Evolutionary conservation across 148 eudicot species (phyloP).

Genomic region (Camellia japonica): DNA sequence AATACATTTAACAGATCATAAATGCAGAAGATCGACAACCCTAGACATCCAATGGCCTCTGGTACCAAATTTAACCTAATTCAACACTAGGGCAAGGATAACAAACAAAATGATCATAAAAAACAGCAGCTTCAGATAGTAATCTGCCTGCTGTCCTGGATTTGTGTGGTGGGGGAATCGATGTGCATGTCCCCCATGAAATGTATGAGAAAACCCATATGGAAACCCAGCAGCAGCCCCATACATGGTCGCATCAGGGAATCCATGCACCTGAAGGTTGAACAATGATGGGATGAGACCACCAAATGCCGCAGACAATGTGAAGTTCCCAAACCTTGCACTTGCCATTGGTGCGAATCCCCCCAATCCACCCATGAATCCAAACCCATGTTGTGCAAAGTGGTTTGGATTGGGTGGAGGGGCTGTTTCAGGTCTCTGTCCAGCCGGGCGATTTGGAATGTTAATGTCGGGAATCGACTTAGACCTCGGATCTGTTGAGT

Average conservation of each 20-base stretch:
- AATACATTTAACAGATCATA: constrained; percentile 8
- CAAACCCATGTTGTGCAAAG: constrained; percentile 57
- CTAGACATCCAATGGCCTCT: neutral
- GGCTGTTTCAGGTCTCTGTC: constrained; percentile 57
- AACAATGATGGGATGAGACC: constrained; percentile 63
- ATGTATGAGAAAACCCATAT: constrained; percentile 29
- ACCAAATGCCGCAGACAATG: constrained; percentile 46
- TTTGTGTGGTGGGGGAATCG: constrained; percentile 29
- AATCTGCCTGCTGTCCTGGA: constrained; percentile 40
- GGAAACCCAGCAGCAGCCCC: constrained; percentile 41
- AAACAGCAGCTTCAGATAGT: constrained; percentile 34
- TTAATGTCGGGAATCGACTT: constrained; percentile 38
- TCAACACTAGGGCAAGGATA: constrained; percentile 34
- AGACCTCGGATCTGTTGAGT: constrained; percentile 47
- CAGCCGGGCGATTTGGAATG: constrained; percentile 55
- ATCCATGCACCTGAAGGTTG: constrained; percentile 66
- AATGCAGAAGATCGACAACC: neutral
- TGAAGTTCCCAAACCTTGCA: constrained; percentile 64
- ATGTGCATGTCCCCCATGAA: constrained; percentile 40
- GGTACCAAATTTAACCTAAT: constrained; percentile 18
- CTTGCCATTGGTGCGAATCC: constrained; percentile 49
- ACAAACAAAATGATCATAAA: constrained; percentile 35
- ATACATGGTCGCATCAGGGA: constrained; percentile 46
- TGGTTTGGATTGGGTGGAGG: constrained; percentile 37
- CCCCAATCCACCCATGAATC: constrained; percentile 62